These are phyloP conservation scores for Hysterium pulicare DNA, from an alignment of 2,329 filamentous ascomycete genomes.

Conservation along the genomic window DNA sequence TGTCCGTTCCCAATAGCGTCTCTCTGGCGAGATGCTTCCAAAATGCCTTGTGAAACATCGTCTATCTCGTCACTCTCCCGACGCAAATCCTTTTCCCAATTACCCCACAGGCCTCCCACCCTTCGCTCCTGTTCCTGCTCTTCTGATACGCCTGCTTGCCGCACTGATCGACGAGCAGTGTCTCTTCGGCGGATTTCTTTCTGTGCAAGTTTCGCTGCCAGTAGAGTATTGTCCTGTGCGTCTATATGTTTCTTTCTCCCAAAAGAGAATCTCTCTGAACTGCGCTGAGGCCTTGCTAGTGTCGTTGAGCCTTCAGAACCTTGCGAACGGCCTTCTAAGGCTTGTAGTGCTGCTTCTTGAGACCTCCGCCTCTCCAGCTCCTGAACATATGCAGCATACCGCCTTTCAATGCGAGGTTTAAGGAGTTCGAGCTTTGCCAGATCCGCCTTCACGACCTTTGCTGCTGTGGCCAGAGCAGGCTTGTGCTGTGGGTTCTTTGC, in stretches of 20 bases:
- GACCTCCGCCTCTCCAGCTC: constrained; percentile 22
- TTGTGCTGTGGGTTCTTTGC: constrained; percentile 61
- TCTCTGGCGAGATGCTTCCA: constrained; percentile 42
- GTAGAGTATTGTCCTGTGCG: constrained; percentile 27
- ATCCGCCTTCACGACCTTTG: constrained; percentile 61
- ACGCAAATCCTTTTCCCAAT: constrained; percentile 46
- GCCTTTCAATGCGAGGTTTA: constrained; percentile 71
- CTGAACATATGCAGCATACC: constrained; percentile 66
- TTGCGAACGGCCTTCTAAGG: constrained; percentile 20
- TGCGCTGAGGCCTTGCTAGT: constrained; percentile 21
- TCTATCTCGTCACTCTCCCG: constrained; percentile 31
- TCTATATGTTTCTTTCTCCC: constrained; percentile 26
- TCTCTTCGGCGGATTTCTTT: constrained; percentile 34
- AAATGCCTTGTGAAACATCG: constrained; percentile 51
- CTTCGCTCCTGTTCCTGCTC: constrained; percentile 58
- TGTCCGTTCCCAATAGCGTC: constrained; percentile 23
- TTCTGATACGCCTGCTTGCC: constrained; percentile 55
- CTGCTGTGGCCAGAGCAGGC: constrained; percentile 53
- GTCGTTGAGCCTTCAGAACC: constrained; percentile 11
- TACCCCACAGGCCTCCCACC: constrained; percentile 51
- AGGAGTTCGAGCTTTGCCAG: constrained; percentile 71
- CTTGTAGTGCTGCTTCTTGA: constrained; percentile 23
- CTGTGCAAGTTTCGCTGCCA: constrained; percentile 34
- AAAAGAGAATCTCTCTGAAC: constrained; percentile 19
- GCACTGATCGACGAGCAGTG: constrained; percentile 46